These are phyloP conservation scores for Cochlearia excelsa DNA, from an alignment of 345 rosid species.

Conservation along the genomic window DNA sequence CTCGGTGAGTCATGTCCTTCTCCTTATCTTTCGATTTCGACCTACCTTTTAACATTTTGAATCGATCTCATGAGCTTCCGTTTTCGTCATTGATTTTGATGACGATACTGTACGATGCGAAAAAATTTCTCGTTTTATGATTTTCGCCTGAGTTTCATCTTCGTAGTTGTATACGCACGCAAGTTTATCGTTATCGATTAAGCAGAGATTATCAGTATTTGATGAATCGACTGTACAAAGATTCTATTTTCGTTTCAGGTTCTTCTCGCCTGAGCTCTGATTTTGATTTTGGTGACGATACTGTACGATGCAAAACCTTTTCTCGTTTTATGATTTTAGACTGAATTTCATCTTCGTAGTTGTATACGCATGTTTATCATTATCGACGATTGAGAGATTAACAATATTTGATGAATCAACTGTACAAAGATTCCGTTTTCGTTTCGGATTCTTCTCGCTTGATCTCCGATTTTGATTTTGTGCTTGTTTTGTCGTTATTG, in stretches of 20 bases:
- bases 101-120: not conserved
- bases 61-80: not conserved
- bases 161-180: too few relatives aligned
- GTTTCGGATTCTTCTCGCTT: conserved; percentile 6
- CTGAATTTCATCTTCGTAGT: too few relatives aligned
- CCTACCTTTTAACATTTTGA: not conserved
- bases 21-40: not conserved
- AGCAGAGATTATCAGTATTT: too few relatives aligned
- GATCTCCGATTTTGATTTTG: not conserved
- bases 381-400: not conserved
- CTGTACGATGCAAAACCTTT: not conserved
- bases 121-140: too few relatives aligned
- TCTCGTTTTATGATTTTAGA: too few relatives aligned
- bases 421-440: conserved; percentile 8
- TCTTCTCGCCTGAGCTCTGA: too few relatives aligned
- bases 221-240: not conserved
- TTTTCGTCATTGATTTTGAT: not conserved
- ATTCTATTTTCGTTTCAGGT: conserved; percentile 14
- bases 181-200: not conserved
- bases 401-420: not conserved
- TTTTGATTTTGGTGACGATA: not conserved
- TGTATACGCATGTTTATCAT: not conserved
- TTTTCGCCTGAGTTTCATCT: too few relatives aligned
- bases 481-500: too few relatives aligned
- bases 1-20: conserved; percentile 26